Evolutionary conservation across 129 eudicot species (phyloP), one percentile per base, ranked within the genome.

Genomic region (Tagetes erecta): DNA sequence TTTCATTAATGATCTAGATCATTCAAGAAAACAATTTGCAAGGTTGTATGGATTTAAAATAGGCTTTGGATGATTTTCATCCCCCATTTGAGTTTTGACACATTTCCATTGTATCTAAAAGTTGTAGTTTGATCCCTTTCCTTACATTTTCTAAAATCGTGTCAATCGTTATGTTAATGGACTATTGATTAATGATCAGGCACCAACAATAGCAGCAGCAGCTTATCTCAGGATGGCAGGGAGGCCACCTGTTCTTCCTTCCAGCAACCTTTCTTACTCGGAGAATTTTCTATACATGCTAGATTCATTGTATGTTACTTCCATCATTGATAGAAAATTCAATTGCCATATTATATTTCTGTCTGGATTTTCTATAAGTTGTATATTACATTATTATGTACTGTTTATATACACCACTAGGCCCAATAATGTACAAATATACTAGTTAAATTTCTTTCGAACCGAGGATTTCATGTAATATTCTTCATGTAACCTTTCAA

Each of bases 201-300:
- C 88, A 8, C 96, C 98, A 71, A 89, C 96, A 6, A 89, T 92
- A 33, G 98, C 98, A 63, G 95, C 98, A 36, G 98, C 98, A 55
- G 96, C 98, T 80, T 89, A 89, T 80, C 72, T 89, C 85, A 87
- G 98, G 80, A 86, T 89, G 88, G 95, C 98, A 11, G 98, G 98
- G 59, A 89, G 98, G 78, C 95, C 96, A 36, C 90, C 98, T 72
- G 91, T 92, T 79, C 96, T 92, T 78, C 98, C 98, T 76, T 92
- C 98, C 42, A 86, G 80, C 95, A 86, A 70, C 67, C 92, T 92
- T 31, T 92, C 98, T 67, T 92, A 92, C 77, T 82, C 98, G 2
- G 96, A 92, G 85, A 92, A 92, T 80, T 92, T 90, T 83, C 73
- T 92, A 55, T 92, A 92, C 84, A 92, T 92, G 98, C 96, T 92